Evolutionary conservation across 1,139 yeast species (phyloP).

Genomic region (Taphrina betulina): DNA sequence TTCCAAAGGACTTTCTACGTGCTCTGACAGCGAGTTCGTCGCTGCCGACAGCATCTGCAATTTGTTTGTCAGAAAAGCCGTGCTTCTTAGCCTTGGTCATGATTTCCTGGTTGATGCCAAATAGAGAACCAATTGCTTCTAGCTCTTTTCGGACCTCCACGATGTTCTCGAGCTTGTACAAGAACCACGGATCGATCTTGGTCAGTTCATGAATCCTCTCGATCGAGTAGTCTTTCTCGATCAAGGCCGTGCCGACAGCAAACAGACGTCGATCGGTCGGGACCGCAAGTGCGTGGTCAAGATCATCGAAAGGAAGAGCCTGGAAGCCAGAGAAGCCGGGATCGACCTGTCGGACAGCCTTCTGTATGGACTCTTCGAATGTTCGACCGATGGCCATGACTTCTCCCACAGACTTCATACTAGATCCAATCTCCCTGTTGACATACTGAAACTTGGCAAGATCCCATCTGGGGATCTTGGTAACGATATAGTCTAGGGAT

Average conservation of each 20-base stretch:
- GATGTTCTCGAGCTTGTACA: conserved; percentile 84
- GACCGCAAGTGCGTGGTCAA: conserved; percentile 75
- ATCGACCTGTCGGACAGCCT: conserved; percentile 95
- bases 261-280: conserved; percentile 98
- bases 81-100: conserved; percentile 82
- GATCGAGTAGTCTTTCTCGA: conserved; percentile 85
- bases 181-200: conserved; percentile 94
- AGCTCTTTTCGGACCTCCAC: conserved; percentile 82
- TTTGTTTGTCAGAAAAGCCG: conserved; percentile 94
- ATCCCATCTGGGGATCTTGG: conserved; percentile 99
- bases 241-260: conserved; percentile 94
- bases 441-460: conserved; percentile 92
- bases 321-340: conserved; percentile 90
- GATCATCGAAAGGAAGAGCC: conserved; percentile 75
- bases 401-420: conserved; percentile 99
- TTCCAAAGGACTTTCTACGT: conserved; percentile 70
- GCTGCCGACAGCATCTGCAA: conserved; percentile 68
- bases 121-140: conserved; percentile 60
- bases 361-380: conserved; percentile 96
- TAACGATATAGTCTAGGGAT: conserved; percentile 91
- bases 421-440: conserved; percentile 85
- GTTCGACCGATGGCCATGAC: conserved; percentile 99
- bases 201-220: conserved; percentile 87
- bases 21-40: conserved; percentile 77
- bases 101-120: conserved; percentile 62